Percentiles rank a stretch among this genome's conserved stretches.
Evolutionary conservation across 2,329 filamentous ascomycete species (phyloP).

Genomic region (Aspergillus quadricinctus): DNA sequence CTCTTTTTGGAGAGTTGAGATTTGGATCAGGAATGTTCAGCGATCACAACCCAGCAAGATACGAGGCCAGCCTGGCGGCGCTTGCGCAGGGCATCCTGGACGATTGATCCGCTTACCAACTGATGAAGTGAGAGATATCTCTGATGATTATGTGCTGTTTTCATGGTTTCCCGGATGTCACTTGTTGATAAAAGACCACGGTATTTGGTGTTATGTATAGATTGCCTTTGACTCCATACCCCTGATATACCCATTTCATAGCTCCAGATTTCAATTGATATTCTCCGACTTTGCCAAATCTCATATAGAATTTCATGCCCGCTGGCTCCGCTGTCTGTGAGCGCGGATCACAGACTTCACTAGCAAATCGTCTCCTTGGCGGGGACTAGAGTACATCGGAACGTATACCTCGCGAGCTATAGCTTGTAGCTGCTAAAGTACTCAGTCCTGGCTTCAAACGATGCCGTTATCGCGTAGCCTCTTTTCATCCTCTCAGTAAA

Average conservation of each 20-base stretch:
- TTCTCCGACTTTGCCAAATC: background rate
- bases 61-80: constrained; percentile 64
- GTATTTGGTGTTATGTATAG: background rate
- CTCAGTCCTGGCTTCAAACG: background rate
- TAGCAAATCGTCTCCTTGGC: background rate
- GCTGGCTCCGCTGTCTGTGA: background rate
- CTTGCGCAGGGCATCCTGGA: constrained; percentile 47
- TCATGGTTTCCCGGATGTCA: background rate
- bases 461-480: background rate
- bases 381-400: background rate
- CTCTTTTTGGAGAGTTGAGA: constrained; percentile 63
- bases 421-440: background rate
- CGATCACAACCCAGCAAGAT: constrained; percentile 70
- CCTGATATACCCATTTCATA: background rate
- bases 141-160: background rate
- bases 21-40: constrained; percentile 71
- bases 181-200: background rate
- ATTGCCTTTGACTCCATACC: background rate
- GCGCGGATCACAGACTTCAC: background rate
- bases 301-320: background rate
- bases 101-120: constrained; percentile 24
- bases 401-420: background rate
- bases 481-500: background rate
- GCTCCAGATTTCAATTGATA: background rate
- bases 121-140: background rate